phyloP scores from a whole-genome alignment of 768 basidiomycete genomes.

The Naganishia antarctica region DNA sequence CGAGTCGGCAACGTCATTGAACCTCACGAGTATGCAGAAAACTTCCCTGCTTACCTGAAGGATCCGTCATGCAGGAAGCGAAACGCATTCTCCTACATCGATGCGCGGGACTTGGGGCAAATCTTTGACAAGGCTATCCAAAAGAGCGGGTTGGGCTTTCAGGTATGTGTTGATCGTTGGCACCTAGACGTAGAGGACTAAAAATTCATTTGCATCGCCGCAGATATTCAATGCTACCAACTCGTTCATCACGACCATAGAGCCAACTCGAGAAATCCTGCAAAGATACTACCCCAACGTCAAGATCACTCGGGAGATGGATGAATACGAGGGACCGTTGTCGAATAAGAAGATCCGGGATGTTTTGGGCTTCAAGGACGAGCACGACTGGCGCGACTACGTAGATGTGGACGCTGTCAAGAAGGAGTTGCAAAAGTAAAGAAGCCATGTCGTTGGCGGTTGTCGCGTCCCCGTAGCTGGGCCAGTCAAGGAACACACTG shows the following conservation, averaged over 20 bases:
- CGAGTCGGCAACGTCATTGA: constrained; percentile 45
- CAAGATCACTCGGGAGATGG: constrained; percentile 40
- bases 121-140: constrained; percentile 41
- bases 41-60: constrained; percentile 38
- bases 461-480: no score
- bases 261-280: constrained; percentile 37
- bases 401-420: constrained; percentile 26
- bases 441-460: no score
- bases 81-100: constrained; percentile 47
- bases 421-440: constrained; percentile 15
- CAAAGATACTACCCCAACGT: constrained; percentile 32
- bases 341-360: constrained; percentile 42
- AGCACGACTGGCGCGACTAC: constrained; percentile 37
- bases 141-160: constrained; percentile 42
- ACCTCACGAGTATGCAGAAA: constrained; percentile 43
- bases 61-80: constrained; percentile 40
- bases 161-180: no score
- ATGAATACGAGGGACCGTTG: constrained; percentile 43
- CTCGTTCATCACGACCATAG: constrained; percentile 37
- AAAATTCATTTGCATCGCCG: background rate
- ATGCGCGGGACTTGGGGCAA: constrained; percentile 46
- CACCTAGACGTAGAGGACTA: no score
- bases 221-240: constrained; percentile 47
- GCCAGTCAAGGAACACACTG: no score
- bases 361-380: constrained; percentile 44